Base-by-base conservation (phyloP, 805 yeast species). In the Hemisphaericaspora nanyangensis region DNA sequence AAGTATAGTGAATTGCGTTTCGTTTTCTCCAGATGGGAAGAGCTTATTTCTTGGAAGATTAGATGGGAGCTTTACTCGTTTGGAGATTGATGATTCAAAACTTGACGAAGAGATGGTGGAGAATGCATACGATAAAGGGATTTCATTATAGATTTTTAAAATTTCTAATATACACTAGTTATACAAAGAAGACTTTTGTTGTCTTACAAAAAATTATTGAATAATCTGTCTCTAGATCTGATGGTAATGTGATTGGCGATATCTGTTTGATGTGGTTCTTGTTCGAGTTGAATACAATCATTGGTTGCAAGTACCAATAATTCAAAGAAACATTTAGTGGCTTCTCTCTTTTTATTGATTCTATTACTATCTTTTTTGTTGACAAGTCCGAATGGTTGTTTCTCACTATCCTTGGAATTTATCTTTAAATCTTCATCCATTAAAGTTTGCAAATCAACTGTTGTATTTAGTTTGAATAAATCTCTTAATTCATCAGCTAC, bases 301-400 rank as follows among this genome's bases (percentile, higher is more conserved):
- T 79, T 70, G 5, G 93, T 82, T 2, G 95, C 95, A 41, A 89
- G 68, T 3, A 88, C 91, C 49, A 89, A 68, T 55, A 89, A 58
- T 56, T 89, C 95, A 52, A 88, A 89, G 60, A 89, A 89, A 38
- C 85, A 71, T 50, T 78, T 74, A 2, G 87, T 78, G 16, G 88
- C 86, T 49, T 82, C 81, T 47, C 70, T 65, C 52, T 73, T 72
- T 42, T 67, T 66, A 44, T 66, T 63, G 63, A 52, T 53, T 45
- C 30, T 58, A 42, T 17, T 25, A 17, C 18, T 28, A 12, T 25
- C 25, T 10, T 6, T 7, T 15, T 28, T 57, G 43, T 28, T 43
- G n/a, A 35, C 37, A 7, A 43, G n/a, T 3, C 46, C 46, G 13
- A 40, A 17, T 31, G 46, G 45, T 5, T 12, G 26, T 11, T 16